phyloP scores from a whole-genome alignment of 306 rosid species.

The Ceratonia siliqua region DNA sequence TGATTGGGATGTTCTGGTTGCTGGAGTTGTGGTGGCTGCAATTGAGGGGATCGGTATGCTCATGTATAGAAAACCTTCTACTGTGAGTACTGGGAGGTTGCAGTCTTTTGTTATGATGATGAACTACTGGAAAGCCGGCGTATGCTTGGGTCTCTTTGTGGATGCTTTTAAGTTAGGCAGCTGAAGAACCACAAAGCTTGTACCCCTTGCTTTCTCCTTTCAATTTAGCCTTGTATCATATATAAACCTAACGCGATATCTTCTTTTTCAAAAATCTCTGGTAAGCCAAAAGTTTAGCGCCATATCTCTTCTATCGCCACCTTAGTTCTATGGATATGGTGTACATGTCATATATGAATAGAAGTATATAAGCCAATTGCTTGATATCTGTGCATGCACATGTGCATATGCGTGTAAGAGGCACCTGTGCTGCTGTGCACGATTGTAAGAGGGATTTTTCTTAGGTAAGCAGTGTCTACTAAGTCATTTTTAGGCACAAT shows the following conservation, averaged over 20 bases:
- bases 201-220: background rate
- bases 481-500: too few species aligned
- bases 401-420: conserved; percentile 9
- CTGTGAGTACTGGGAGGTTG: conserved; percentile 60
- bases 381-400: conserved; percentile 18
- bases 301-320: conserved; percentile 14
- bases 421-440: too few species aligned
- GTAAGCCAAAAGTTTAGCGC: conserved; percentile 16
- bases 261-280: conserved; percentile 17
- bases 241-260: background rate
- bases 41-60: conserved; percentile 95
- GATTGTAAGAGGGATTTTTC: too few species aligned
- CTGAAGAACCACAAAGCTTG: conserved; percentile 33
- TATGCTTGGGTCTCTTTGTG: conserved; percentile 93
- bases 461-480: too few species aligned
- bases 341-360: conserved; percentile 30
- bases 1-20: conserved; percentile 97
- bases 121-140: conserved; percentile 98
- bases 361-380: conserved; percentile 8
- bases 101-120: conserved; percentile 72
- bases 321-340: conserved; percentile 15
- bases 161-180: conserved; percentile 98
- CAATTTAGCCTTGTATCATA: conserved; percentile 10
- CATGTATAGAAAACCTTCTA: conserved; percentile 69
- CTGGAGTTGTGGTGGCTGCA: conserved; percentile 93